These are phyloP conservation scores for Hypoxylon lienhwacheense DNA, from an alignment of 495 filamentous ascomycete species.

Conservation along the genomic window DNA sequence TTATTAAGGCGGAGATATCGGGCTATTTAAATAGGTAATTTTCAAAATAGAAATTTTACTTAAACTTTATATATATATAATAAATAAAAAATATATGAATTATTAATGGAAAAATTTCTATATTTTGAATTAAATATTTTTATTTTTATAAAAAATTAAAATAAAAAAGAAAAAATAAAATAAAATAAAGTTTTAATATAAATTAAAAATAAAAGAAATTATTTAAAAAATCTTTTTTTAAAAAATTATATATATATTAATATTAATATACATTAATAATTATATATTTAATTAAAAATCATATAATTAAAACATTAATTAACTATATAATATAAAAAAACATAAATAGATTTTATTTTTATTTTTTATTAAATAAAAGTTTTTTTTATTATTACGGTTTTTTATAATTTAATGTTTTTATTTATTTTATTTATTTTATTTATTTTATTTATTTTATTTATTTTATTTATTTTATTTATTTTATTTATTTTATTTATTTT, in stretches of 20 bases:
- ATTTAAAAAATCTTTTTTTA: background rate
- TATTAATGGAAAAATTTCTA: background rate
- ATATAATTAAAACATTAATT: too few relatives aligned
- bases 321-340: too few relatives aligned
- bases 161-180: background rate
- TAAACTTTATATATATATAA: too few relatives aligned
- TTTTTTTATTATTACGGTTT: too few relatives aligned
- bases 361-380: too few relatives aligned
- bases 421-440: background rate
- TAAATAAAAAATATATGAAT: too few relatives aligned
- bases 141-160: background rate
- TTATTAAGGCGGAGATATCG: too few relatives aligned
- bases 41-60: too few relatives aligned
- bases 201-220: background rate
- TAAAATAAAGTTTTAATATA: background rate
- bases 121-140: background rate
- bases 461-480: background rate
- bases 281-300: too few relatives aligned
- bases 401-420: background rate
- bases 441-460: background rate
- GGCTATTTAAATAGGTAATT: too few relatives aligned
- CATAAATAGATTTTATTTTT: too few relatives aligned
- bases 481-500: background rate
- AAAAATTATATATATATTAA: background rate
- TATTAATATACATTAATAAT: too few relatives aligned